Percentiles rank a stretch among this genome's conserved stretches.
phyloP scores from a whole-genome alignment of 1,284 basidiomycete genomes.

The Cryptococcus jaspeensis region DNA sequence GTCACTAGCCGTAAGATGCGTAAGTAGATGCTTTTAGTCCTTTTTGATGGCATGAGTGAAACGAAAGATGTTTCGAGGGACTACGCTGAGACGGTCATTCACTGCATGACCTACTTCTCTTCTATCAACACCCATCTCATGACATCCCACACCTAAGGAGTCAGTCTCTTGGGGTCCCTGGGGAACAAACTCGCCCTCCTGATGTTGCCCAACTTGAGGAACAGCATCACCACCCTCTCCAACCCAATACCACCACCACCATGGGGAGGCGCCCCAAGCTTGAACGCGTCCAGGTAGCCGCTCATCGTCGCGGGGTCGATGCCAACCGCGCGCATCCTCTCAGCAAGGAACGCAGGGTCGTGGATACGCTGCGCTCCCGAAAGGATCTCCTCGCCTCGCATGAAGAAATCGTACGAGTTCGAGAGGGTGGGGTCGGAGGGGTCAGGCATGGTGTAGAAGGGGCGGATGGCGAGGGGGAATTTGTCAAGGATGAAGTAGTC shows the following conservation, averaged over 20 bases:
- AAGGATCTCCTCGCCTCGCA: conserved; percentile 97
- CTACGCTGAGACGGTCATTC: too few species aligned
- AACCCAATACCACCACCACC: conserved; percentile 66
- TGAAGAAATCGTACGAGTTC: conserved; percentile 99
- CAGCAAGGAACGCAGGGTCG: conserved; percentile 75
- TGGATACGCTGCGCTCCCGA: conserved; percentile 97
- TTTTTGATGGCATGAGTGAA: too few species aligned
- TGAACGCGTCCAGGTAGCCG: conserved; percentile 90
- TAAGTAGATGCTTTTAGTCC: too few species aligned
- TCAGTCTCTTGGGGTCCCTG: conserved; percentile 70
- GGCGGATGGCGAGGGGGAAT: conserved; percentile 87
- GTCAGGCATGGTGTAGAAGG: conserved; percentile 99
- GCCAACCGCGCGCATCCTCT: conserved; percentile 71
- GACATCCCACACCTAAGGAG: conserved; percentile 31
- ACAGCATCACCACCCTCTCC: conserved; percentile 94
- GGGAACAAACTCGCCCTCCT: conserved; percentile 92
- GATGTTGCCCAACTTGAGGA: conserved; percentile 93
- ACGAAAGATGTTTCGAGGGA: too few species aligned
- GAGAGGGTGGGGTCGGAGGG: conserved; percentile 83
- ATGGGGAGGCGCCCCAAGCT: conserved; percentile 83
- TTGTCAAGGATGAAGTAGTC: conserved; percentile 99
- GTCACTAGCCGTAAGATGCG: too few species aligned
- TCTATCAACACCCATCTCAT: too few species aligned
- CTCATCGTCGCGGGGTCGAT: conserved; percentile 85
- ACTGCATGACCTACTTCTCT: too few species aligned